Percentiles rank a stretch among this genome's conserved stretches.
These are phyloP conservation scores for Whalleya microplaca DNA, from an alignment of 2,329 filamentous ascomycete genomes.

Conservation along the genomic window DNA sequence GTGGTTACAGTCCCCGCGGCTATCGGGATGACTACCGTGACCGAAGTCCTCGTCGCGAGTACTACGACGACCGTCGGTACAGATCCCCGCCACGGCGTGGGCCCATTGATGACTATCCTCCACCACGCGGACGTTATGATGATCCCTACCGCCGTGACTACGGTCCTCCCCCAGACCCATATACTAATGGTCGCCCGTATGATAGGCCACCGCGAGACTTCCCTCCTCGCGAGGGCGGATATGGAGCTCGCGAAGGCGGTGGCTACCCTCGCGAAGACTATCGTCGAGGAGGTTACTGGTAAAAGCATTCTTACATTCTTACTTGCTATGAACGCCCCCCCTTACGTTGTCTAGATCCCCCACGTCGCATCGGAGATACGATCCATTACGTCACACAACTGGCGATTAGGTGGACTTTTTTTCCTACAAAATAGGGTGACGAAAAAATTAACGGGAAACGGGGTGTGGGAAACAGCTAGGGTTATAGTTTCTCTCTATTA, in stretches of 20 bases:
- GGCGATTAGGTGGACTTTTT: conserved; percentile 1
- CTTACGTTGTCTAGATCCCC: conserved; percentile 40
- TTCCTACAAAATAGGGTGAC: conserved; percentile 16
- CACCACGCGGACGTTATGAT: conserved; percentile 71
- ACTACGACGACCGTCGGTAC: conserved; percentile 84
- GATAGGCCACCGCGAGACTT: conserved; percentile 58
- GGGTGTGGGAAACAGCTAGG: conserved; percentile 4
- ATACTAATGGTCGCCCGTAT: conserved; percentile 61
- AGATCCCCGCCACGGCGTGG: conserved; percentile 78
- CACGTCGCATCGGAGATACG: conserved; percentile 10
- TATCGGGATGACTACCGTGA: conserved; percentile 81
- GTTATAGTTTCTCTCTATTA: conserved; percentile 5
- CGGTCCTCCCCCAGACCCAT: conserved; percentile 62
- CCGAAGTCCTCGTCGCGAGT: conserved; percentile 81
- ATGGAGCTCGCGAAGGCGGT: conserved; percentile 43
- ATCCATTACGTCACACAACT: neutral
- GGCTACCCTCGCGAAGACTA: conserved; percentile 40
- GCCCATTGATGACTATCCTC: conserved; percentile 74
- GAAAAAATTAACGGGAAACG: conserved; percentile 7
- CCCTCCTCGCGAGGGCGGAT: conserved; percentile 54
- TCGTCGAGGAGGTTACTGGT: conserved; percentile 41
- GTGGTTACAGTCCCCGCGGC: conserved; percentile 79
- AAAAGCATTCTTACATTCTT: conserved; percentile 36
- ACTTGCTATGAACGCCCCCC: conserved; percentile 31
- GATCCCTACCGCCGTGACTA: conserved; percentile 77